Base-by-base conservation (phyloP, 139 green algal species). In the Volvox reticuliferus region DNA sequence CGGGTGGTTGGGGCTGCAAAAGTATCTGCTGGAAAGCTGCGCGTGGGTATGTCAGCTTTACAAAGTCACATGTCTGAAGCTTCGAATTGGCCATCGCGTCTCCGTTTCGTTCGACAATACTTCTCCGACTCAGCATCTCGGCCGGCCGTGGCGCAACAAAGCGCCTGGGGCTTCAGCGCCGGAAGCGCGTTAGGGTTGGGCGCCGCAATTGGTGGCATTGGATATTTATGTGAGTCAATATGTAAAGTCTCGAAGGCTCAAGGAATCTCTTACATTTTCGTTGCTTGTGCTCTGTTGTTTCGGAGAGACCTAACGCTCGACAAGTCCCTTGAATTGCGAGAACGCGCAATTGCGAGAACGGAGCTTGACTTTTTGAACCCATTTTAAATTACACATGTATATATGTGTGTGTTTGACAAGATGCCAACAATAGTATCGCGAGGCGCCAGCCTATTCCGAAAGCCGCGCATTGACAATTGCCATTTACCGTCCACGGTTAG, bases 211-310 rank as follows among this genome's bases (percentile, higher is more conserved):
- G 33, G 79, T 18, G 24, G 79, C 9, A 37, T 86, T 28, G 79
- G 79, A 1, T 73, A 86, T 44, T 19, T 86, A 73, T 86, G 79
- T 86, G 22, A 86, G 79, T 86, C 68, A n/a, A 2, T 79, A 14
- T 12, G 68, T 79, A 55, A 14, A 55, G 9, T 55, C 9, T 55
- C 44, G 5, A 55, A 55, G 44, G 9, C 5, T 55, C 9, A 55
- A 14, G 44, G 5, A 55, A 55, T 5, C 44, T 5, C 44, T 55
- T 5, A 9, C 44, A 55, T 14, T 55, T 55, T 5, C 44, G 44
- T 5, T 55, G 44, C 44, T 55, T 55, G 44, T 55, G 5, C 5
- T 55, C 9, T 55, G 44, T 55, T 55, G 44, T 55, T 9, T 55
- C 44, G 44, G 44, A 55, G 44, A 55, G 9, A 55, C 5, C 44